Evolutionary conservation across 192 early-diverging fungal species (phyloP), one percentile per base, ranked within the genome.

Genomic region (Linnemannia hyalina): DNA sequence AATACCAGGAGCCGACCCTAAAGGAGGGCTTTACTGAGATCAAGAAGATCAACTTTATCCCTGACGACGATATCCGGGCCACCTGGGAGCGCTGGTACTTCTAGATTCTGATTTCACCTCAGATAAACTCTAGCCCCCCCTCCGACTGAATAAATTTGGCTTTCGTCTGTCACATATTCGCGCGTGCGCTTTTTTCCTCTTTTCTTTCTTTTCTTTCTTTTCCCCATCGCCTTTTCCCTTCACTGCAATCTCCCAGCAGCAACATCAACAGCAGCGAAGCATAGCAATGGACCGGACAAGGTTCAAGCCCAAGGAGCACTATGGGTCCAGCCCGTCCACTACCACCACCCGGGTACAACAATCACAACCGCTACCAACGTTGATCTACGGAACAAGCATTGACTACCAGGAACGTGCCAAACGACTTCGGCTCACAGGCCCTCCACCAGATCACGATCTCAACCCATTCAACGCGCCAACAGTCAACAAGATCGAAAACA

Each of bases 21-120:
- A 52, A 77, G 11, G 93, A 94, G 78, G 95, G 95, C 8, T 96
- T 94, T 77, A 84, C 78, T 16, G 92, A 93, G 75, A 89, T 96
- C 35, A 88, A 90, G 63, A 76, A 74, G 29, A 92, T 96, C 41
- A 85, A 89, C 32, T 96, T 95, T 89, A 76, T 90, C 9, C 81
- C 93, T 2, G 88, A 92, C 38, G 93, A 94, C 73, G 89, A 89
- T 38, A 89, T 78, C 68, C 82, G 72, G 5, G 81, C 71, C 35
- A 83, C 87, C 46, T 90, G 90, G 91, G 73, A 89, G 75, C 75
- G 80, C 68, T 96, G 95, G 95, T 87, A 82, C 72, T 77, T 87
- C 75, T 95, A 87, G 74, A 44, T 15, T 16, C 16, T n/a, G 23
- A 11, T 63, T 29, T 3, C 9, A 29, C 49, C 20, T 52, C 18